Evolutionary conservation across 83 land plant genomes (phyloP).

Genomic region (Larix sibirica): DNA sequence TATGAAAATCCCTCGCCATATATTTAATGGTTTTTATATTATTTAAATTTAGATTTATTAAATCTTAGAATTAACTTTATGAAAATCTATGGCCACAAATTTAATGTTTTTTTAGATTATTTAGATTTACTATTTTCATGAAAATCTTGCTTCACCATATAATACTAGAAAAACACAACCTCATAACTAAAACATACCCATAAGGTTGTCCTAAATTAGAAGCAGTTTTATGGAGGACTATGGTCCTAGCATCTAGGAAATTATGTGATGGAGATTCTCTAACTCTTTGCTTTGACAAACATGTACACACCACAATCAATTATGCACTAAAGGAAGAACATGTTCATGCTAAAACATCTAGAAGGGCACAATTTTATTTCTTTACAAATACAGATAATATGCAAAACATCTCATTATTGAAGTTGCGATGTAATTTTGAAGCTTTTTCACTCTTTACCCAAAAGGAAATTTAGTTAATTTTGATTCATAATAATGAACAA

Average conservation of each 20-base stretch:
- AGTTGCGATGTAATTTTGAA: neutral
- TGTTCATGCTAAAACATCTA: neutral
- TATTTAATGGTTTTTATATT: too few species aligned
- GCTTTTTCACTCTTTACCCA: neutral
- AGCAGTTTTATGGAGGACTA: slow-evolving; percentile 4
- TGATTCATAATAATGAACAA: neutral
- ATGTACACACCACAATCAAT: neutral
- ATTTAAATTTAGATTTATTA: too few species aligned
- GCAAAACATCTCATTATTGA: neutral
- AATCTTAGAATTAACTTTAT: too few species aligned
- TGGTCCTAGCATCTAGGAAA: neutral
- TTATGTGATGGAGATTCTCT: neutral
- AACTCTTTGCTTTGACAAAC: slow-evolving; percentile 9
- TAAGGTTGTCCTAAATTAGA: slow-evolving; percentile 1
- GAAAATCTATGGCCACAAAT: too few species aligned
- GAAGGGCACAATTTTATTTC: neutral
- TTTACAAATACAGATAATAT: neutral
- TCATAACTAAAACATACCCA: neutral
- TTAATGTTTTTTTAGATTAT: too few species aligned
- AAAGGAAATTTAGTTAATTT: neutral
- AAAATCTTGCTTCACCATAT: neutral
- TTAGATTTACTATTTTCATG: too few species aligned
- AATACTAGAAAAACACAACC: neutral
- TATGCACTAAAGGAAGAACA: neutral
- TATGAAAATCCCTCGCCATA: too few species aligned